Base-by-base conservation (phyloP, 2,329 filamentous ascomycete species). In the Thermothelomyces thermophilus region DNA sequence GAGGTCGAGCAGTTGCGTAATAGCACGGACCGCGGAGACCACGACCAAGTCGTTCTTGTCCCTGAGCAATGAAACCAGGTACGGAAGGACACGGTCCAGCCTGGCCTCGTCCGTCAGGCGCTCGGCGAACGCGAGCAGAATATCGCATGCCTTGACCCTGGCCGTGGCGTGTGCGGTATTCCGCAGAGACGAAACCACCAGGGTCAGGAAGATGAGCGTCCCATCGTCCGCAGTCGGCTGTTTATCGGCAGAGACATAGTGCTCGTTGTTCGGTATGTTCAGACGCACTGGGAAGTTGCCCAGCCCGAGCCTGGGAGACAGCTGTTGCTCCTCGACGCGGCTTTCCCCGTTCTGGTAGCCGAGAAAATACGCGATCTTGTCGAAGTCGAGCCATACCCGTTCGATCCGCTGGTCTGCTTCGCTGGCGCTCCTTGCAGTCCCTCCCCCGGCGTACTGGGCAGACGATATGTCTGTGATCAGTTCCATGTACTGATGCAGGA, bases 401-500 rank as follows among this genome's bases (percentile, higher is more conserved):
- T 97, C 89, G 62, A 98, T 97, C 36, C 93, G 82, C 58, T 96
- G 90, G 66, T 98, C 93, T 1, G 90, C 83, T 66, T 96, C 90
- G 53, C 86, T 86, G 46, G 90, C 74, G 61, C 90, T 94, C 56
- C 79, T 82, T 3, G 76, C 70, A 10, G 80, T 76, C 1, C 85
- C 80, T 9, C 84, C 84, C 36, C 88, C 77, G 10, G 83, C 79
- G 46, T 79, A 83, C 56, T 86, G 84, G 1, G 88, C 89, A 1
- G 88, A 87, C 0, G 86, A 87, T 0, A 90, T 86, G 64, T 97
- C 90, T 3, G 93, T 97, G 55, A 98, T 87, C 48, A 95, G 79
- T 58, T 88, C 87, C 89, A 98, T 96, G 64, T 98, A 95, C 62
- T 96, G 90, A 64, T 98, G 93, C 28, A 98, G 74, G 64, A 98